These are phyloP conservation scores for Colletotrichum endophyticum DNA, from an alignment of 2,329 filamentous ascomycete species.

Conservation along the genomic window DNA sequence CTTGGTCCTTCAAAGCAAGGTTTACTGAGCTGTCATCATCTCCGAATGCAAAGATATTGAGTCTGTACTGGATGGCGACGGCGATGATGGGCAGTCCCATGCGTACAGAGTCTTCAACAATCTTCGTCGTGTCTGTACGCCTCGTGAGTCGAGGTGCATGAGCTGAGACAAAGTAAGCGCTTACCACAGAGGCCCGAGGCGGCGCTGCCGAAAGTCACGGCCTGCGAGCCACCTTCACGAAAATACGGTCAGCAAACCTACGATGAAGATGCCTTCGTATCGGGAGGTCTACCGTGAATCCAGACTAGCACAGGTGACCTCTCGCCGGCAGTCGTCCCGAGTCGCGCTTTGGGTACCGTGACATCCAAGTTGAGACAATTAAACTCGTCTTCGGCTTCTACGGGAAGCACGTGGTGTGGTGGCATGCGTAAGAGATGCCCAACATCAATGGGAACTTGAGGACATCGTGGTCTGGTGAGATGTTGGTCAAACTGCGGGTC, in stretches of 20 bases:
- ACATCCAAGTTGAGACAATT: constrained; percentile 48
- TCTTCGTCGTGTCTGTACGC: constrained; percentile 33
- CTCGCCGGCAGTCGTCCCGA: background rate
- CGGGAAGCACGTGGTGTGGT: constrained; percentile 23
- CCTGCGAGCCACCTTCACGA: constrained; percentile 42
- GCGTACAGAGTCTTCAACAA: constrained; percentile 39
- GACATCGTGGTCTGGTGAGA: constrained; percentile 42
- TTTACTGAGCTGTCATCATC: constrained; percentile 39
- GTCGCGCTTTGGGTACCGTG: constrained; percentile 25
- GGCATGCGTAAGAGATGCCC: constrained; percentile 48
- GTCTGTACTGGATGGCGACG: constrained; percentile 26
- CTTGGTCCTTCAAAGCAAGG: constrained; percentile 38
- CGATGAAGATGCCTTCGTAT: background rate
- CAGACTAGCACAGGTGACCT: constrained; percentile 46
- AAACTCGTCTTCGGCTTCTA: constrained; percentile 44
- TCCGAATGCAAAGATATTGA: constrained; percentile 44
- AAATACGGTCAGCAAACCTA: background rate
- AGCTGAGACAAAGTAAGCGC: background rate
- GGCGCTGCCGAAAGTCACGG: constrained; percentile 46
- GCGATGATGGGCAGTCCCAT: constrained; percentile 23
- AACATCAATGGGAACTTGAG: constrained; percentile 43
- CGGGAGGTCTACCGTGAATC: constrained; percentile 42
- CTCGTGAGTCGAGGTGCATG: background rate
- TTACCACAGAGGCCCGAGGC: constrained; percentile 45
- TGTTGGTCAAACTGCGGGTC: background rate